Conservation (phyloP, 2,329 filamentous ascomycete species). For the Colletotrichum phormii region DNA sequence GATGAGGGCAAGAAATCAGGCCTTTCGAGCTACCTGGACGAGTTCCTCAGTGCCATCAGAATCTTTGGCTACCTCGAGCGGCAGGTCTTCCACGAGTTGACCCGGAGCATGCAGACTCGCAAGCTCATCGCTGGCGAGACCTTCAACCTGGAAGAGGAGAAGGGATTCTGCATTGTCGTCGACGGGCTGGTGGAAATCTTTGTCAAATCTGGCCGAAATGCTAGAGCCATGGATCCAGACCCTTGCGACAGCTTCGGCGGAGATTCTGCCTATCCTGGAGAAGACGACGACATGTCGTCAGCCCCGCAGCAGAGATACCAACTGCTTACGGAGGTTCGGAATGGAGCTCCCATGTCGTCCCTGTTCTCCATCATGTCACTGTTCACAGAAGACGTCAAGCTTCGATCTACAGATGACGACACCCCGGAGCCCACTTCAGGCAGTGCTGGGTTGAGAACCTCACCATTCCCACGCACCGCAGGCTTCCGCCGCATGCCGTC, state of each 20-base stretch:
- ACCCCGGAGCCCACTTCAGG: conserved; percentile 41
- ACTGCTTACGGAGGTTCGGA: conserved; percentile 95
- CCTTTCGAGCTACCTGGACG: conserved; percentile 95
- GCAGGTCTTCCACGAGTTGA: conserved; percentile 97
- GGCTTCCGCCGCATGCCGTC: conserved; percentile 33
- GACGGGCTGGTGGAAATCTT: conserved; percentile 98
- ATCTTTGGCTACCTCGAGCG: conserved; percentile 98
- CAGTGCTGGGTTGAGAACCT: conserved; percentile 20
- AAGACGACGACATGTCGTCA: conserved; percentile 72
- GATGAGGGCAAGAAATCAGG: conserved; percentile 92
- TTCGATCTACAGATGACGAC: conserved; percentile 77
- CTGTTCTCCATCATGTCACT: conserved; percentile 96
- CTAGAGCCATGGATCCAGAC: conserved; percentile 48
- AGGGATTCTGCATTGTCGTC: conserved; percentile 97
- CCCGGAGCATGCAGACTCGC: conserved; percentile 96
- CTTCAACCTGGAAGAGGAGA: conserved; percentile 93
- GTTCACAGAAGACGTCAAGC: conserved; percentile 93
- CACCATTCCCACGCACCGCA: conserved; percentile 27
- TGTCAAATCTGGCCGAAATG: conserved; percentile 83
- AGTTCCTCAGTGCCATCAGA: conserved; percentile 98
- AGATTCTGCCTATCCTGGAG: conserved; percentile 66
- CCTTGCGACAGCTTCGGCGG: conserved; percentile 48
- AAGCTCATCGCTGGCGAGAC: conserved; percentile 98
- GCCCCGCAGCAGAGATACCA: conserved; percentile 88
- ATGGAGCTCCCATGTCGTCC: conserved; percentile 98